Base-by-base conservation (phyloP, 1,139 yeast genomes). In the Kurtzmaniella quercitrusa region DNA sequence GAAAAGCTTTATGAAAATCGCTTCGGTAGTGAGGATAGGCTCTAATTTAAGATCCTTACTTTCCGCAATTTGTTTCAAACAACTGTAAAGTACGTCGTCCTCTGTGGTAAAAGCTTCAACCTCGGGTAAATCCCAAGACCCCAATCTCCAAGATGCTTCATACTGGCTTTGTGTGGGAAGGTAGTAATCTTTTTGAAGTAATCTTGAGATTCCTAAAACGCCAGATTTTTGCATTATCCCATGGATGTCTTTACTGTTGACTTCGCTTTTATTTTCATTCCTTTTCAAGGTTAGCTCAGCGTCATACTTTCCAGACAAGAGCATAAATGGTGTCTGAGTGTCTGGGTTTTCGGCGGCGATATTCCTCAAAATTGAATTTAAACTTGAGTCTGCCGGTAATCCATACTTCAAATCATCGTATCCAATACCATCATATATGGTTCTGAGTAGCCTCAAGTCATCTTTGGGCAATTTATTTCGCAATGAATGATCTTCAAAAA, bases 111-210 rank as follows among this genome's bases (percentile, higher is more conserved):
- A 57, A 0, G 47, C 48, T 2, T 51, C 53, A 0, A 77, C 66
- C 2, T 56, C 53, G 0, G 93, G 86, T 4, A 83, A 46, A 45
- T 82, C 84, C 95, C 95, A 88, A 42, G 75, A 72, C 43, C 73
- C 76, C 34, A 87, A 62, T 55, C 83, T 84, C 95, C 95, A 87
- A 0, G 82, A 75, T 74, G 84, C 76, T 43, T 77, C 75, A 48
- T 57, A 68, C 7, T 50, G 42, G 12, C 46, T 50, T 8, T 44
- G 46, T 8, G 43, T 42, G 17, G 40, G 43, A 2, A 40, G 36
- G 6, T 31, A 5, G 4, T 17, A 38, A 9, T 42, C 42, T 14
- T 57, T 58, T 37, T 62, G 57, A 11, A 65, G 57, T 25, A 68
- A 46, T 33, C 67, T 66, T 0, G 86, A 72, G 1, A 76, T 55